Percentiles rank a stretch among this genome's conserved stretches.
These are phyloP conservation scores for Rhynchospora pubera DNA, from an alignment of 176 grass and related monocot species.

Conservation along the genomic window DNA sequence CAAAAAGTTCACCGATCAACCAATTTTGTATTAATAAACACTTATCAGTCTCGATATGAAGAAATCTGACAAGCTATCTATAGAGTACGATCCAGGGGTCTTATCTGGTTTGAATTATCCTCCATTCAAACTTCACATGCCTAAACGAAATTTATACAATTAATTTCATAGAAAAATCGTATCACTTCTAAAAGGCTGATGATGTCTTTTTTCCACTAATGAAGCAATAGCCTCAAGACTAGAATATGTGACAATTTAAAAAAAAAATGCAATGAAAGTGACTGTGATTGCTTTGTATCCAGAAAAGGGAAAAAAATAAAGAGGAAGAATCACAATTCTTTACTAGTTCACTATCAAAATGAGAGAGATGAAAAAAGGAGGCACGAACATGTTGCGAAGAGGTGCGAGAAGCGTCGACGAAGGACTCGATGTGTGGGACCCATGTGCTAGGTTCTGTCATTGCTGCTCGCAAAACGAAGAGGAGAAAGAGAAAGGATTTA, in stretches of 20 bases:
- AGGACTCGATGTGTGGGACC: constrained; percentile 50
- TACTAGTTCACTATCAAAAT: background rate
- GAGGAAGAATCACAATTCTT: background rate
- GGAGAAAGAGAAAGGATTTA: constrained; percentile 12
- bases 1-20: too few species aligned
- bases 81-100: too few species aligned
- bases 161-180: background rate
- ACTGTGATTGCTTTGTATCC: background rate
- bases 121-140: too few species aligned
- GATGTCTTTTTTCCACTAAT: constrained; percentile 58
- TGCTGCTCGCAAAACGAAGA: background rate
- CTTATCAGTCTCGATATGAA: too few species aligned
- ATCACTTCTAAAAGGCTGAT: constrained; percentile 65
- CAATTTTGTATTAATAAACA: too few species aligned
- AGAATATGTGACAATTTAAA: constrained; percentile 33
- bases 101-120: too few species aligned
- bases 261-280: constrained; percentile 20
- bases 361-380: background rate
- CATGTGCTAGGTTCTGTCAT: constrained; percentile 24
- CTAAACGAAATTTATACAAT: too few species aligned
- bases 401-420: constrained; percentile 45
- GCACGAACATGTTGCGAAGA: constrained; percentile 39
- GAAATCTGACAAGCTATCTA: too few species aligned
- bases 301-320: background rate
- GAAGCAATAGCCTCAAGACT: constrained; percentile 43